Base-by-base conservation (phyloP, 23 red algal species). In the Chondrus crispus region DNA sequence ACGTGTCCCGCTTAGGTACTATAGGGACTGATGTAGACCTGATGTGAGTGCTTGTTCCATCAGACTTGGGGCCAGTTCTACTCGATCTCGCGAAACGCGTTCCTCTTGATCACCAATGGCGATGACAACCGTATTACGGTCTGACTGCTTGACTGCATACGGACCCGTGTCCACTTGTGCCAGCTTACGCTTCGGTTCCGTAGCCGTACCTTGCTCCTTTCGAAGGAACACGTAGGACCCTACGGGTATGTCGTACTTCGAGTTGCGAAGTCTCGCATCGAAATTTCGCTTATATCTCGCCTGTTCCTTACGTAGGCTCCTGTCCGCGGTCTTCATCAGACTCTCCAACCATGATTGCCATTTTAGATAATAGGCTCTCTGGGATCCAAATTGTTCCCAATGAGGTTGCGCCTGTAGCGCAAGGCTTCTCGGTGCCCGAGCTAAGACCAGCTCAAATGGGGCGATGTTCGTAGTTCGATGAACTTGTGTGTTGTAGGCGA, bases 361-460 rank as follows among this genome's bases (percentile, higher is more conserved):
- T 32, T 64, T 64, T 4, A 64, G 14, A 19, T 64, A 32, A 32
- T 64, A 64, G 24, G 5, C 7, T 64, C 58, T 64, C 35, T 64
- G 24, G 24, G 58, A 30, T 16, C 14, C 14, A 64, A 8, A 64
- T 8, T 64, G 24, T 64, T 64, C 58, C 58, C 5, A 19, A 5
- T n/a, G 35, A 64, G 58, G 5, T 64, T 64, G 58, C 24, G 58
- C 58, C 35, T 64, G 58, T 30, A 16, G 26, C 4, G 58, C 58
- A n/a, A 16, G 35, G 35, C 7, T 5, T 16, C 35, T 64, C 35
- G 58, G 58, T 32, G 58, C 16, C 24, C 74, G 33, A 14, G 74
- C 40, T 4, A 48, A 51, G 10, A 80, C 74, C 2, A 80, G 74
- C 74, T 80, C 74, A 49, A 80, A 80, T 2, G 74, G 74, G 22